These are phyloP conservation scores for Aspergillus nidulans DNA, from an alignment of 495 filamentous ascomycete species.

Conservation along the genomic window DNA sequence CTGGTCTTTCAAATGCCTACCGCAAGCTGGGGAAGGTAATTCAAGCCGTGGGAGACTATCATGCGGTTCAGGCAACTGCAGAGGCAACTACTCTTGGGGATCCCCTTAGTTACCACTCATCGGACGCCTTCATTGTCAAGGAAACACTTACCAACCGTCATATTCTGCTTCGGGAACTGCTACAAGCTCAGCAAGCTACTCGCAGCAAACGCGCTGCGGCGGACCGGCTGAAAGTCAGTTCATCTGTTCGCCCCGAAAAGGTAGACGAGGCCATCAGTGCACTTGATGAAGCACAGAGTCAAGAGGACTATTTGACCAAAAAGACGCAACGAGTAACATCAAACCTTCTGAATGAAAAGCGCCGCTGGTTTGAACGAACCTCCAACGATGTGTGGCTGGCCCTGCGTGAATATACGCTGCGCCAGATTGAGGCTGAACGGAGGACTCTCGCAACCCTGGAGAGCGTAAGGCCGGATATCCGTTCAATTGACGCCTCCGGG, in stretches of 20 bases:
- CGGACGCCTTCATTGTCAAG: constrained; percentile 97
- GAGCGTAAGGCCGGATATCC: constrained; percentile 85
- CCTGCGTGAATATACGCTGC: constrained; percentile 87
- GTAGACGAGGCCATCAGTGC: constrained; percentile 91
- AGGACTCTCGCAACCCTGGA: constrained; percentile 89
- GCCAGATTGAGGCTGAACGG: constrained; percentile 93
- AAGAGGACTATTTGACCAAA: constrained; percentile 72
- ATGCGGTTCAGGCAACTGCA: constrained; percentile 94
- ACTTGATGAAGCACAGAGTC: constrained; percentile 76
- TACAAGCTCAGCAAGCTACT: constrained; percentile 79
- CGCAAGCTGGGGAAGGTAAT: constrained; percentile 91
- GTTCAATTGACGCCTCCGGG: constrained; percentile 84
- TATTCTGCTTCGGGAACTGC: constrained; percentile 90
- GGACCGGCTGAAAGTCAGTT: constrained; percentile 79
- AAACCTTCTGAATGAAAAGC: constrained; percentile 83
- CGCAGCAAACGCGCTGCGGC: constrained; percentile 76
- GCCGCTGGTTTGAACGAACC: constrained; percentile 87
- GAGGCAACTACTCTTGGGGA: constrained; percentile 95
- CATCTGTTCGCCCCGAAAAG: constrained; percentile 83
- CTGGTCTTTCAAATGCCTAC: constrained; percentile 82
- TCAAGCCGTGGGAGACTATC: constrained; percentile 88
- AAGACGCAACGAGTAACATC: constrained; percentile 84
- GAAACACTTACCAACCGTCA: constrained; percentile 98
- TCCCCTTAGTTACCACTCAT: constrained; percentile 90
- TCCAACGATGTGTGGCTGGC: constrained; percentile 70